These are phyloP conservation scores for Plasmodium fragile DNA, from an alignment of 169 alveolate species.

Conservation along the genomic window DNA sequence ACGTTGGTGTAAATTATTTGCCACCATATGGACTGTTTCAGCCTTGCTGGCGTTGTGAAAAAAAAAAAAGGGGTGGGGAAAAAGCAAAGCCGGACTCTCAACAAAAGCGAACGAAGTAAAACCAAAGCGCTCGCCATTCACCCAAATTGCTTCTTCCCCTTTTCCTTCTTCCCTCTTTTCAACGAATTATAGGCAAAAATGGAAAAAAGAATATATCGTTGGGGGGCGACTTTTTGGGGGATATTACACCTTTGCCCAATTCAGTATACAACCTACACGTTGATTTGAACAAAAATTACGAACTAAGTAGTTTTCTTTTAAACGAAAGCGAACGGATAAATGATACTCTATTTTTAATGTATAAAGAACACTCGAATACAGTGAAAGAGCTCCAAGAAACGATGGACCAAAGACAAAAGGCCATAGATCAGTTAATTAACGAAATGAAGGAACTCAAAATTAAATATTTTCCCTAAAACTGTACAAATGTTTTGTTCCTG, in stretches of 20 bases:
- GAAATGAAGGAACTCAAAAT: conserved; percentile 51
- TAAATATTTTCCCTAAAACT: not conserved
- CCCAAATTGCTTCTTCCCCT: not conserved
- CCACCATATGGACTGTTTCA: not conserved
- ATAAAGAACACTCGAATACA: conserved; percentile 62
- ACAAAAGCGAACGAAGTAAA: not conserved
- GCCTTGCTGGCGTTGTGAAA: not conserved
- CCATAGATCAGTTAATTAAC: conserved; percentile 50
- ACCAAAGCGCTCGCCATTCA: not conserved
- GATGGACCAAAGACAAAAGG: conserved; percentile 49
- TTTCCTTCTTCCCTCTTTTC: conserved; percentile 18
- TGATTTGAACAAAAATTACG: conserved; percentile 64
- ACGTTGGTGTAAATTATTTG: not conserved
- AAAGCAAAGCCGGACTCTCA: not conserved
- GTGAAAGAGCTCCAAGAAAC: conserved; percentile 66
- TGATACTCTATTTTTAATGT: conserved; percentile 60
- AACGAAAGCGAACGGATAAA: conserved; percentile 55
- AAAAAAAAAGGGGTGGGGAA: not conserved
- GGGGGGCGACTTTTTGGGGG: conserved; percentile 76
- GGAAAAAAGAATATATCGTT: conserved; percentile 53
- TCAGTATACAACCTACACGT: conserved; percentile 69
- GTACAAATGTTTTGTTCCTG: conserved; percentile 7
- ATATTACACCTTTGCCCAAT: conserved; percentile 70
- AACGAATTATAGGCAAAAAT: conserved; percentile 45
- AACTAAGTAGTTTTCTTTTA: conserved; percentile 37